phyloP scores from a whole-genome alignment of 2,329 filamentous ascomycete species.

The Alternaria novae-zelandiae region DNA sequence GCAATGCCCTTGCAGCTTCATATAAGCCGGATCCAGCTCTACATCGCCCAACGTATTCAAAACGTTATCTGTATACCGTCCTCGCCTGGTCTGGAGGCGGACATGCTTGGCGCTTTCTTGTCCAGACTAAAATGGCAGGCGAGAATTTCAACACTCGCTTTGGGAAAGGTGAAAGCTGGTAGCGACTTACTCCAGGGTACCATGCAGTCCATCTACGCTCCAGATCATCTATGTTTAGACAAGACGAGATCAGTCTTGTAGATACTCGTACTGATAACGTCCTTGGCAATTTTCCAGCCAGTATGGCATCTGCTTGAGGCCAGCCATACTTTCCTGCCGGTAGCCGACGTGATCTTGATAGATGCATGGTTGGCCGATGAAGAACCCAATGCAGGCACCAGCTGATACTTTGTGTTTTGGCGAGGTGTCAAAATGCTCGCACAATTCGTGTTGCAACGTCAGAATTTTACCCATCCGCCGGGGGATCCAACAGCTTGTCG shows the following conservation, averaged over 20 bases:
- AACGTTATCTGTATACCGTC: conserved; percentile 11
- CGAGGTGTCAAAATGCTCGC: not conserved
- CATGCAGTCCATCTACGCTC: not conserved
- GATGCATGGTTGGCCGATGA: not conserved
- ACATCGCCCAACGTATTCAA: conserved; percentile 16
- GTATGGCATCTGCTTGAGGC: not conserved
- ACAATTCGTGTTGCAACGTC: not conserved
- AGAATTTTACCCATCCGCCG: conserved; percentile 20
- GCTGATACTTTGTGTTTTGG: not conserved
- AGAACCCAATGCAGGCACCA: not conserved
- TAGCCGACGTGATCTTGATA: not conserved
- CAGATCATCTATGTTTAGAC: conserved; percentile 5
- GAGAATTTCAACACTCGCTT: not conserved
- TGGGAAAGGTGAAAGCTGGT: not conserved
- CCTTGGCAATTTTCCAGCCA: not conserved
- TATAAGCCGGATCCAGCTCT: conserved; percentile 14
- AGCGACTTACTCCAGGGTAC: not conserved
- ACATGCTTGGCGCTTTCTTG: conserved; percentile 10
- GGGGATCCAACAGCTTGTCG: conserved; percentile 37
- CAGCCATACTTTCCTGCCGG: not conserved
- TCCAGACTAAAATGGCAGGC: conserved; percentile 1
- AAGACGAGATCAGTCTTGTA: not conserved
- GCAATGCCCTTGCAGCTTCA: conserved; percentile 31
- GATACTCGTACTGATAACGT: not conserved
- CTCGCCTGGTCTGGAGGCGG: conserved; percentile 26